A percentile compares a stretch with the other conserved stretches of the same genome.
These are phyloP conservation scores for Talaromyces atroroseus DNA, from an alignment of 2,329 filamentous ascomycete species.

Conservation along the genomic window DNA sequence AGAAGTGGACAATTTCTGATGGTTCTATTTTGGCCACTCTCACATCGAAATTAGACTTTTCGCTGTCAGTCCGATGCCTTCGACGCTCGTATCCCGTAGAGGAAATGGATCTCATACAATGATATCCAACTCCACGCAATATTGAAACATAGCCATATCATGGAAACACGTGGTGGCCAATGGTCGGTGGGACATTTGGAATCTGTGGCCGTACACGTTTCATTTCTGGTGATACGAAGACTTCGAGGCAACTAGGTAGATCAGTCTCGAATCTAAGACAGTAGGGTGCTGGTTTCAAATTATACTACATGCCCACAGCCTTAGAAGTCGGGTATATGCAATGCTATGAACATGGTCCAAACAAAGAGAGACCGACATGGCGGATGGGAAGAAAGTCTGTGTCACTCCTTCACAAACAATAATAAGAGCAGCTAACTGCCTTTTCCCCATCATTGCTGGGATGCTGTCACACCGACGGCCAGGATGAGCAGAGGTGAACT, in stretches of 20 bases:
- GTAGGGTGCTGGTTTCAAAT: neutral
- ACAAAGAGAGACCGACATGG: neutral
- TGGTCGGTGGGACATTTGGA: neutral
- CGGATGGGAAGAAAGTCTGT: neutral
- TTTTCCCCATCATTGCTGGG: neutral
- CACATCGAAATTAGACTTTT: neutral
- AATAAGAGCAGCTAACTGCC: neutral
- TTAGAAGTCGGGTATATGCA: neutral
- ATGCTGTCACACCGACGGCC: neutral
- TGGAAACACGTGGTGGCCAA: conserved; percentile 5
- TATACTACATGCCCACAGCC: neutral
- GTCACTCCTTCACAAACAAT: neutral
- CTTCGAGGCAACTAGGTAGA: neutral
- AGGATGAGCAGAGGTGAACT: neutral
- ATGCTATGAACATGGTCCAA: neutral
- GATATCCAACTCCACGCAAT: neutral
- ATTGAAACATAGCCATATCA: neutral
- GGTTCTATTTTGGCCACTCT: neutral
- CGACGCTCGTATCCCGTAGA: neutral
- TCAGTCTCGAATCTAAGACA: neutral
- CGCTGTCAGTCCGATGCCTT: neutral
- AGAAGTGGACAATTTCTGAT: neutral
- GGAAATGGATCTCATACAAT: neutral
- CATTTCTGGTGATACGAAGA: neutral
- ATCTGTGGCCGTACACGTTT: neutral